Conservation (phyloP, 768 basidiomycete species). For the Hypsizygus marmoreus region DNA sequence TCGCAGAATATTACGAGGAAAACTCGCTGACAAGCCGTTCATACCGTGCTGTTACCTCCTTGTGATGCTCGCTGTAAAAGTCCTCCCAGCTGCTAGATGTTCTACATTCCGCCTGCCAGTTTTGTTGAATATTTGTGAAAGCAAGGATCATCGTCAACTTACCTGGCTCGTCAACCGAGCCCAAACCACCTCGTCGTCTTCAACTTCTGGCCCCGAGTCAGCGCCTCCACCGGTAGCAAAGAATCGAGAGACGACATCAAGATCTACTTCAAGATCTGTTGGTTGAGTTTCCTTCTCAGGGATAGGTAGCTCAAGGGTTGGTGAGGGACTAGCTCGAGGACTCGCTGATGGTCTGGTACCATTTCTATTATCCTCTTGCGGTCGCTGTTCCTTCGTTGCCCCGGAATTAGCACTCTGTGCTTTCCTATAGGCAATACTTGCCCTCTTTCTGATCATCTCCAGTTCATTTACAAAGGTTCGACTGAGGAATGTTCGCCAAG, state of each 20-base stretch:
- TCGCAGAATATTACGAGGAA: conserved; percentile 1
- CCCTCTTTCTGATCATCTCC: conserved; percentile 50
- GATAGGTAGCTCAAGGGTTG: not conserved
- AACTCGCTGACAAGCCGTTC: conserved; percentile 23
- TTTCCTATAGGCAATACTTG: conserved; percentile 54
- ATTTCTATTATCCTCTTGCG: conserved; percentile 6
- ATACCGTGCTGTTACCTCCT: conserved; percentile 44
- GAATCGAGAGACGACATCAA: conserved; percentile 54
- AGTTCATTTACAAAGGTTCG: conserved; percentile 36
- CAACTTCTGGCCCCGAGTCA: conserved; percentile 34
- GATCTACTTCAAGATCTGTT: conserved; percentile 38
- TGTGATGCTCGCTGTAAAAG: conserved; percentile 49
- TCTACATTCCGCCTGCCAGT: conserved; percentile 39
- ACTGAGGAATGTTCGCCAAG: conserved; percentile 50
- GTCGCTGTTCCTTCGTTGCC: conserved; percentile 12
- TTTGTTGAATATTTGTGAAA: conserved; percentile 8
- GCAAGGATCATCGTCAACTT: conserved; percentile 13
- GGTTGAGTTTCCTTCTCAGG: conserved; percentile 4
- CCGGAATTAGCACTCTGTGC: conserved; percentile 18
- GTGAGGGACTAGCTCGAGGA: not conserved
- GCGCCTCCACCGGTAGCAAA: conserved; percentile 50
- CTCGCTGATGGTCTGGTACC: not conserved
- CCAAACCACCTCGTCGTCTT: conserved; percentile 50
- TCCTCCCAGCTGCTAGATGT: conserved; percentile 49
- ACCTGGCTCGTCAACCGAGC: conserved; percentile 49